Evolutionary conservation across 306 rosid species (phyloP).

Genomic region (Vigna radiata): DNA sequence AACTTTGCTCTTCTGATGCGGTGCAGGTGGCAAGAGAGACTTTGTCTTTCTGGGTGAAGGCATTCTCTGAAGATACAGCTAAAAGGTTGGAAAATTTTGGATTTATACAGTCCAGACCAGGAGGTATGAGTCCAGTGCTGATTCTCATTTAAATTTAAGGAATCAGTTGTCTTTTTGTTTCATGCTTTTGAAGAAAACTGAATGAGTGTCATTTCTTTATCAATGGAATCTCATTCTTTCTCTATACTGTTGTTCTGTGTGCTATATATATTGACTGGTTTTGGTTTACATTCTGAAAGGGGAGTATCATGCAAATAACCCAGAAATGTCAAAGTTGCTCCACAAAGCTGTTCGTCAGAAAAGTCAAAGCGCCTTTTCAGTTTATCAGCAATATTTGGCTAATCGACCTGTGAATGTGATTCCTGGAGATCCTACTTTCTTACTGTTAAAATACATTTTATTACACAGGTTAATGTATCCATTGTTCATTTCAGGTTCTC

Average conservation of each 20-base stretch:
- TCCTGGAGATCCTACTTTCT: conserved; percentile 38
- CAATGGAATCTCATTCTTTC: background rate
- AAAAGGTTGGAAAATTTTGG: conserved; percentile 98
- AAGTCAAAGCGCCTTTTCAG: conserved; percentile 90
- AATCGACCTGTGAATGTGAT: conserved; percentile 96
- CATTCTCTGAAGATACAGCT: conserved; percentile 98
- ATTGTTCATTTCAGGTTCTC: conserved; percentile 68
- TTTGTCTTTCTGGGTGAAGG: conserved; percentile 98
- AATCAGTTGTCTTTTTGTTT: conserved; percentile 5
- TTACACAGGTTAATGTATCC: conserved; percentile 21
- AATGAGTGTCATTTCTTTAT: conserved; percentile 31
- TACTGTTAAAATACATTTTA: conserved; percentile 23
- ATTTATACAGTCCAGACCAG: conserved; percentile 98
- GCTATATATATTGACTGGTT: conserved; percentile 29
- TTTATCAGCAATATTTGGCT: conserved; percentile 98
- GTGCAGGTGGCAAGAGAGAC: conserved; percentile 97
- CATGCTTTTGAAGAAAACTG: conserved; percentile 14
- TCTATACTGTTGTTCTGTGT: background rate
- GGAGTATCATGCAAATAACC: conserved; percentile 98
- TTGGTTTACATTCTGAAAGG: conserved; percentile 57
- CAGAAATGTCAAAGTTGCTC: conserved; percentile 99
- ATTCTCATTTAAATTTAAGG: conserved; percentile 27
- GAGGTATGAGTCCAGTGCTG: conserved; percentile 66
- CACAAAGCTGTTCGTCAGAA: conserved; percentile 99
- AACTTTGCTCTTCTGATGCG: conserved; percentile 36